These are phyloP conservation scores for Penicillium psychrofluorescens DNA, from an alignment of 495 filamentous ascomycete species.

Conservation along the genomic window DNA sequence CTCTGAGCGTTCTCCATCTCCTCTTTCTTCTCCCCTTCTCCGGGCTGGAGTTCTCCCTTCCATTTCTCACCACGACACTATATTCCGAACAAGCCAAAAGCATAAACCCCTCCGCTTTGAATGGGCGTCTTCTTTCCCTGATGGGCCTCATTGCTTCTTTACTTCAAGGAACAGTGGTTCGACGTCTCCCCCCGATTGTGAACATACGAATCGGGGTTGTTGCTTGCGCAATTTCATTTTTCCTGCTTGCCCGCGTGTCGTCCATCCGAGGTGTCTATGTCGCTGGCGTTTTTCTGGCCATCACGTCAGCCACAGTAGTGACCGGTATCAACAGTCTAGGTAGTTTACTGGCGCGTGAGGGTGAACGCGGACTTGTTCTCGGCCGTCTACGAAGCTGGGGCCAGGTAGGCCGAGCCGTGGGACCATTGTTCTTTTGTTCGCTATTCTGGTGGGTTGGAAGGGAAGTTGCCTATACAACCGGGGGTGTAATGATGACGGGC, in stretches of 20 bases:
- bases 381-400: slow-evolving; percentile 81
- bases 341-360: slow-evolving; percentile 79
- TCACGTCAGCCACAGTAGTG: slow-evolving; percentile 89
- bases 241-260: slow-evolving; percentile 60
- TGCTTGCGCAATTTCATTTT: slow-evolving; percentile 71
- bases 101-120: slow-evolving; percentile 52
- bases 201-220: slow-evolving; percentile 74
- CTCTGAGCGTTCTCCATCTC: slow-evolving; percentile 83
- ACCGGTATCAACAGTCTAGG: slow-evolving; percentile 87
- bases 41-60: slow-evolving; percentile 88
- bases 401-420: slow-evolving; percentile 78
- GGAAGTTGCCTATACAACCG: slow-evolving; percentile 74
- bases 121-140: slow-evolving; percentile 83
- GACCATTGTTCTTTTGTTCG: slow-evolving; percentile 83
- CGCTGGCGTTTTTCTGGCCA: slow-evolving; percentile 73
- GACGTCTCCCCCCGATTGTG: slow-evolving; percentile 69
- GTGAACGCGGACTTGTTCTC: slow-evolving; percentile 76
- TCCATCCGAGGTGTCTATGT: slow-evolving; percentile 64
- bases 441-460: slow-evolving; percentile 98
- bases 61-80: slow-evolving; percentile 94
- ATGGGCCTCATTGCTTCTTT: slow-evolving; percentile 89
- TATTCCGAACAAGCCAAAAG: slow-evolving; percentile 54
- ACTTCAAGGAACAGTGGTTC: slow-evolving; percentile 78
- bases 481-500: slow-evolving; percentile 67
- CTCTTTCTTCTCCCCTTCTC: slow-evolving; percentile 93